Percentiles rank a stretch among this genome's conserved stretches.
Evolutionary conservation across 257 asterid genomes (phyloP).

Genomic region (Eucommia ulmoides): DNA sequence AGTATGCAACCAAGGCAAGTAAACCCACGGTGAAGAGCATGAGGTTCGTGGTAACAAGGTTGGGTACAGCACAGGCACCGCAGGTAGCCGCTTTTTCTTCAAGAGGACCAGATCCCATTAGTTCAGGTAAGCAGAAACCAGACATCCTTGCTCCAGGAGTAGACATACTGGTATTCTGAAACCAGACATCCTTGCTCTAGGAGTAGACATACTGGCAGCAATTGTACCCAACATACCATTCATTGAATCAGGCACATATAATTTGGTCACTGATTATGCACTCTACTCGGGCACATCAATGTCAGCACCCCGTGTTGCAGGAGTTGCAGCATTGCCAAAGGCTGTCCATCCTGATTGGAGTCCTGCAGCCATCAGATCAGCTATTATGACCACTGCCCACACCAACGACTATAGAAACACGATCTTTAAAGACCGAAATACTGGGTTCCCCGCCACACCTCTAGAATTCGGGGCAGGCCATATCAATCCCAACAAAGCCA

Average conservation of each 20-base stretch:
- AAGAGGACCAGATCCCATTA: constrained; percentile 3
- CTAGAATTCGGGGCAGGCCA: not conserved
- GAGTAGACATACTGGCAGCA: not conserved
- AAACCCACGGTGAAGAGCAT: constrained; percentile 1
- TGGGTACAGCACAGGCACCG: constrained; percentile 4
- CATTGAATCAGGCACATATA: not conserved
- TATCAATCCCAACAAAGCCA: not conserved
- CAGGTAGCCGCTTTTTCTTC: not conserved
- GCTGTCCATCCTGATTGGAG: not conserved
- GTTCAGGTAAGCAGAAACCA: constrained; percentile 7
- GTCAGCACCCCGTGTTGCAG: not conserved
- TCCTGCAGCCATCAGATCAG: not conserved
- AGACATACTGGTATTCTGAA: constrained; percentile 6
- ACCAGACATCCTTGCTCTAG: not conserved
- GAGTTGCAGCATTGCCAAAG: not conserved
- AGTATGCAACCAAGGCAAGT: not conserved
- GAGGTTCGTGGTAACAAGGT: not conserved
- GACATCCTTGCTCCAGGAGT: constrained; percentile 7
- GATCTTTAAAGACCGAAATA: no score
- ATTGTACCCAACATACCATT: not conserved
- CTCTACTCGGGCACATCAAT: not conserved
- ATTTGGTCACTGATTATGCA: not conserved
- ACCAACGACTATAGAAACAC: not conserved
- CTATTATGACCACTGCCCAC: not conserved
- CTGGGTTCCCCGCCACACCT: not conserved